Evolutionary conservation across 75 land plant genomes (phyloP).

Genomic region (Cupressus sempervirens): DNA sequence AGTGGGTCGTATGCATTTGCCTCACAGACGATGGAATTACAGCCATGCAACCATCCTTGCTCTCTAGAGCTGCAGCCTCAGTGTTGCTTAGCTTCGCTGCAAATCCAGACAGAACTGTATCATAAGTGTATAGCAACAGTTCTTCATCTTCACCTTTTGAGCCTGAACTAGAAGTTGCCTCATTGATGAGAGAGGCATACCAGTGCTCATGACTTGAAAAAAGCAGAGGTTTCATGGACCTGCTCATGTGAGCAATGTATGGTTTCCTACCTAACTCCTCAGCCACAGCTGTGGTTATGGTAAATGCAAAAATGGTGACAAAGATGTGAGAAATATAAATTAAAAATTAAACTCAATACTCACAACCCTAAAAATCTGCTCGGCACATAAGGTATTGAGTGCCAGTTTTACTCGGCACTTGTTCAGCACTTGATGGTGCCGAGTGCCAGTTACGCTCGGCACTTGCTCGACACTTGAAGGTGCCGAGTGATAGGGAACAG

Average conservation of each 20-base stretch:
- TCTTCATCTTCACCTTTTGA: background rate
- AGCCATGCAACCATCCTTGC: conserved; percentile 28
- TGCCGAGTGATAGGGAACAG: too few species aligned
- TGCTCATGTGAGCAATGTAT: conserved; percentile 31
- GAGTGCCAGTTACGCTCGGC: too few species aligned
- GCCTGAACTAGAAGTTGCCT: background rate
- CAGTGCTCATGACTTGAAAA: conserved; percentile 25
- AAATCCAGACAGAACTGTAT: conserved; percentile 46
- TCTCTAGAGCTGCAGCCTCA: conserved; percentile 32
- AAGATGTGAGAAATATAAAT: too few species aligned
- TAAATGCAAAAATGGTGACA: too few species aligned
- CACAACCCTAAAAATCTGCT: too few species aligned
- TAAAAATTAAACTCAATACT: too few species aligned
- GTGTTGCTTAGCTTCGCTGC: conserved; percentile 34
- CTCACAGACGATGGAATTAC: conserved; percentile 17
- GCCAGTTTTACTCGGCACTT: too few species aligned
- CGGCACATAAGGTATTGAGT: too few species aligned
- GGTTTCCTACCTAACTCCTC: background rate
- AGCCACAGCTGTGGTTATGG: too few species aligned
- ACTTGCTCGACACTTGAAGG: too few species aligned
- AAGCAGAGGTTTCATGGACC: conserved; percentile 16
- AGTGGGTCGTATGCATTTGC: conserved; percentile 50
- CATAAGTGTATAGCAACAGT: conserved; percentile 33
- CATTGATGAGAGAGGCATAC: conserved; percentile 22
- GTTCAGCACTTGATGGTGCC: too few species aligned